Evolutionary conservation across 164 flowering plant species (phyloP).

Genomic region (Sedum album): DNA sequence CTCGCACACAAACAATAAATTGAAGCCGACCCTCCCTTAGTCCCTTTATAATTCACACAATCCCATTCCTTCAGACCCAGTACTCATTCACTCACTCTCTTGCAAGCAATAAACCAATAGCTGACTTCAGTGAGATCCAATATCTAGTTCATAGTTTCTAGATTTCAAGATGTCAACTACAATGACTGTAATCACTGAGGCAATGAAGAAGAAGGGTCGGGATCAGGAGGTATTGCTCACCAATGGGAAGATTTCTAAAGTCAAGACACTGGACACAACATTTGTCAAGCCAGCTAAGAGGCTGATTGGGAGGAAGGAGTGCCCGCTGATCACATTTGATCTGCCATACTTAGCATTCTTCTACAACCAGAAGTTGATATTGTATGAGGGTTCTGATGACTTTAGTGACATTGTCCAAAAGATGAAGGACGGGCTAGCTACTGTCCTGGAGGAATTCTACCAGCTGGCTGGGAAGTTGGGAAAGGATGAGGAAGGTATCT

Average conservation of each 20-base stretch:
- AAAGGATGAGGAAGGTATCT: constrained; percentile 81
- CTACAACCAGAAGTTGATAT: constrained; percentile 85
- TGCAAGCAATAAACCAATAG: neutral
- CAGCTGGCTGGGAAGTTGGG: constrained; percentile 71
- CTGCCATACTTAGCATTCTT: constrained; percentile 82
- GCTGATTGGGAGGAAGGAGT: constrained; percentile 38
- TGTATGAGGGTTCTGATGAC: constrained; percentile 47
- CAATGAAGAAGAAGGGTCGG: constrained; percentile 1
- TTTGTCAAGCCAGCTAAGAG: constrained; percentile 42
- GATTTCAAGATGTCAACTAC: neutral
- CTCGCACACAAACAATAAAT: neutral
- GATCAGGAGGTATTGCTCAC: neutral
- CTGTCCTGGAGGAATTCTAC: constrained; percentile 60
- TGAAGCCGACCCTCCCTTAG: neutral
- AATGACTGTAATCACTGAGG: neutral
- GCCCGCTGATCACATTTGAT: constrained; percentile 78
- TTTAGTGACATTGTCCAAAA: constrained; percentile 46
- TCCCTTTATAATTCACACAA: neutral
- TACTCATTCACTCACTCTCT: neutral
- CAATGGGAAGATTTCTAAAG: neutral
- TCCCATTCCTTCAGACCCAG: neutral
- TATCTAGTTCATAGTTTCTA: neutral
- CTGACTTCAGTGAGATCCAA: neutral
- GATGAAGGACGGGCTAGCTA: constrained; percentile 56
- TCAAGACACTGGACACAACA: neutral